Percentiles rank a stretch among this genome's conserved stretches.
Conservation (phyloP, 305 asterid genomes). For the Fraxinus nigra region DNA sequence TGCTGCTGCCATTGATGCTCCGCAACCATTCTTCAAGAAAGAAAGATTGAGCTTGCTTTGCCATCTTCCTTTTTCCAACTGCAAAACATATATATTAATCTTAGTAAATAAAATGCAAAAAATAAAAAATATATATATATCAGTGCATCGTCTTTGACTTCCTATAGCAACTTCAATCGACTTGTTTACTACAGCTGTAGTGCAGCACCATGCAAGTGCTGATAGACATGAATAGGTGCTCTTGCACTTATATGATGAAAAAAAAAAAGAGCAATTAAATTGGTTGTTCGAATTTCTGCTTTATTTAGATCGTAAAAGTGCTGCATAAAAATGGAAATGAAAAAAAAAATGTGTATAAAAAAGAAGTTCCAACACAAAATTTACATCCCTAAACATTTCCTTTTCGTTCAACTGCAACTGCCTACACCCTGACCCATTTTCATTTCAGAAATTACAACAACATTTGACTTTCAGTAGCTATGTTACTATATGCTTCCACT, state of each 20-base stretch:
- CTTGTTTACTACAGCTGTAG: neutral
- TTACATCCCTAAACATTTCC: neutral
- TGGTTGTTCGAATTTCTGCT: neutral
- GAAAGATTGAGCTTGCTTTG: slow-evolving; percentile 49
- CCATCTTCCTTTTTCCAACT: slow-evolving; percentile 46
- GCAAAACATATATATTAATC: slow-evolving; percentile 23
- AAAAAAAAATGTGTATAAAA: neutral
- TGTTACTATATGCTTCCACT: neutral
- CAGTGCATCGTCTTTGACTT: neutral
- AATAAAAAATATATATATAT: too few species aligned
- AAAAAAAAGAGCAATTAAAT: neutral
- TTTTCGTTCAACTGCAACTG: neutral
- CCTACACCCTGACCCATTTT: neutral
- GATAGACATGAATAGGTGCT: neutral
- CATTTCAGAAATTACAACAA: neutral
- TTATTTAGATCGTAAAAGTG: neutral
- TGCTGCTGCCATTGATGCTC: slow-evolving; percentile 31
- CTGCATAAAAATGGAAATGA: neutral
- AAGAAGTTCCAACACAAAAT: neutral
- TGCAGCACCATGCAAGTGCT: neutral
- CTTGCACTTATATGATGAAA: neutral
- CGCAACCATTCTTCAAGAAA: slow-evolving; percentile 87
- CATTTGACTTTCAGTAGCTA: neutral
- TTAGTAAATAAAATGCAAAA: too few species aligned
- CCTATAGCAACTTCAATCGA: neutral